Base-by-base conservation (phyloP, 1,284 basidiomycete genomes). In the Cutaneotrichosporon mucoides region DNA sequence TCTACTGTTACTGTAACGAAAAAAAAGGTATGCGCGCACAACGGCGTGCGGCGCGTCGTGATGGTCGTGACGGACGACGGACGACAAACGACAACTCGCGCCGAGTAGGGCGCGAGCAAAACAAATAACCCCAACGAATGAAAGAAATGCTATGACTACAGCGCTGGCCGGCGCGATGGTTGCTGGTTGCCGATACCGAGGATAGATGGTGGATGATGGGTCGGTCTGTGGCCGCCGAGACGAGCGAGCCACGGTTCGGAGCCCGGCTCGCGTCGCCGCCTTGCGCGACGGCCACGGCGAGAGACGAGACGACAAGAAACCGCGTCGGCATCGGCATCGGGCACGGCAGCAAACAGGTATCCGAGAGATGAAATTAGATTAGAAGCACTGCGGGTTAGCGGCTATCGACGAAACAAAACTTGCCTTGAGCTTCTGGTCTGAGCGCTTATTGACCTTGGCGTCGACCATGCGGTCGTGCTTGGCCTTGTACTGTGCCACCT, bases 381-480 rank as follows among this genome's bases (percentile, higher is more conserved):
- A 66, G 65, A 68, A 66, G 61, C 64, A 67, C 66, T 65, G 58
- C 15, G 5, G 43, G 33, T 36, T n/a, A 53, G 56, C 34, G 6
- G 53, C 12, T 12, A 48, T 11, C 46, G 33, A n/a, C 13, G 46
- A 2, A 35, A 6, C 10, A 13, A 13, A 35, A 64, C 73, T 66
- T 61, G 73, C 76, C 64, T 73, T 76, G 59, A 76, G 66, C 60
- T 70, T 68, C 54, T 66, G 62, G 48, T 66, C 64, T 15, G 65
- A 60, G 58, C 67, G 71, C 65, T 74, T 73, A 51, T 65, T 65
- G 41, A 73, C 73, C 61, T 75, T 73, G 13, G 59, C 59, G 47
- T 76, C 73, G n/a, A 73, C 66, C 44, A 69, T 68, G 61, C 70
- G 63, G 45, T 76, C 73, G 55, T 75, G 55, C 56, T 74, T 68